phyloP scores from a whole-genome alignment of 257 asterid species.

The Fraxinus anomala region DNA sequence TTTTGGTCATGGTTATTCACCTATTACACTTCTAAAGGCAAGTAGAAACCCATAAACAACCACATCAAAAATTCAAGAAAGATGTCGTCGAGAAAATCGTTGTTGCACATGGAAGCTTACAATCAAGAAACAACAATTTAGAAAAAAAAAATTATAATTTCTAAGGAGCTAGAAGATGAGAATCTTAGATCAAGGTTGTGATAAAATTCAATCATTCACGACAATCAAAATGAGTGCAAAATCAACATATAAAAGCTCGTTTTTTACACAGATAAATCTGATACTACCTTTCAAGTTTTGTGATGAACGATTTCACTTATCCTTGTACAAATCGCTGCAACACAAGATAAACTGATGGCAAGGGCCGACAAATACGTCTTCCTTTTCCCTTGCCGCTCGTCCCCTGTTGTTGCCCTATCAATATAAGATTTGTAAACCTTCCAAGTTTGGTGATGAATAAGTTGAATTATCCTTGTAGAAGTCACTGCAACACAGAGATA shows the following conservation, averaged over 20 bases:
- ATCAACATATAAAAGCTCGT: background rate
- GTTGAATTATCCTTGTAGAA: background rate
- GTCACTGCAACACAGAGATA: background rate
- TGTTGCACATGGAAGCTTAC: background rate
- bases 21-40: background rate
- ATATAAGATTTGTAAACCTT: no score
- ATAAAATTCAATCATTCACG: background rate
- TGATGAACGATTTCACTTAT: background rate
- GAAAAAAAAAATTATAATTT: background rate
- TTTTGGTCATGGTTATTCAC: no score
- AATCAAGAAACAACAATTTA: background rate
- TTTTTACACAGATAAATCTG: background rate
- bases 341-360: background rate
- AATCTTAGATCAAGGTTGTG: background rate
- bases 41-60: background rate
- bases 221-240: background rate
- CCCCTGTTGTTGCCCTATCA: background rate
- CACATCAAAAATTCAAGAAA: no score
- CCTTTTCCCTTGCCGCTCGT: background rate
- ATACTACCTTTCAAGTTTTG: background rate
- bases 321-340: background rate
- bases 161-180: background rate
- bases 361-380: background rate
- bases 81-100: background rate
- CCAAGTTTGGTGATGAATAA: background rate